Base-by-base conservation (phyloP, 2,329 filamentous ascomycete genomes). In the Verticillium nonalfalfae region DNA sequence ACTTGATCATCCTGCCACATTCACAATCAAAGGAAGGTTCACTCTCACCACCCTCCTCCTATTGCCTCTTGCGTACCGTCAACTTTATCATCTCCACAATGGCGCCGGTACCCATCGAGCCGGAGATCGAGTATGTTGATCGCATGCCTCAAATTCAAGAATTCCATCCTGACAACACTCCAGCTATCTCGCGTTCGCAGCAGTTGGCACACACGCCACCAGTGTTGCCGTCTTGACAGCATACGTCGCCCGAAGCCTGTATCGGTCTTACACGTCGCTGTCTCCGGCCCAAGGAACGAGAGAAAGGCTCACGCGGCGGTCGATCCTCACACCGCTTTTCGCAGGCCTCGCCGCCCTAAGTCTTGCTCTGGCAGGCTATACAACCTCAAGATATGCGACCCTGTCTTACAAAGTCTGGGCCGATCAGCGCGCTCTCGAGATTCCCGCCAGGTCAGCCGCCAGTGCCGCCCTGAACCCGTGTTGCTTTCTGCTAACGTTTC, bases 361-460 rank as follows among this genome's bases (percentile, higher is more conserved):
- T 60, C 68, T 84, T 33, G 69, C 70, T 1, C 69, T 75, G 1
- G 76, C 80, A 4, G 73, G 73, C 3, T 80, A 78, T 64, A 77
- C 80, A 65, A 74, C 76, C 56, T 69, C 77, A 39, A 67, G 69
- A 35, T 79, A 79, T 67, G 77, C 77, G 58, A 70, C 73, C 5
- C 68, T 79, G 18, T 83, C 80, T 3, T 85, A 84, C 70, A 71
- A 75, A 50, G 71, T 76, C 36, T 85, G 82, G 82, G 79, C 77
- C n/a, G 68, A 74, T 57, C 67, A 74, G 55, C 73, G 72, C 59
- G 74, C 71, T 15, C 69, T 78, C 56, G 70, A 73, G 15, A 65
- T 76, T 2, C 79, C 80, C 2, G 57, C 62, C 34, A 73, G 73
- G 63, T 79, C 69, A 57, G 67, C 39, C 39, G 39, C n/a, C 39